Percentiles rank a stretch among this genome's conserved stretches.
Conservation (phyloP, 495 filamentous ascomycete genomes). For the Niebla homalea region DNA sequence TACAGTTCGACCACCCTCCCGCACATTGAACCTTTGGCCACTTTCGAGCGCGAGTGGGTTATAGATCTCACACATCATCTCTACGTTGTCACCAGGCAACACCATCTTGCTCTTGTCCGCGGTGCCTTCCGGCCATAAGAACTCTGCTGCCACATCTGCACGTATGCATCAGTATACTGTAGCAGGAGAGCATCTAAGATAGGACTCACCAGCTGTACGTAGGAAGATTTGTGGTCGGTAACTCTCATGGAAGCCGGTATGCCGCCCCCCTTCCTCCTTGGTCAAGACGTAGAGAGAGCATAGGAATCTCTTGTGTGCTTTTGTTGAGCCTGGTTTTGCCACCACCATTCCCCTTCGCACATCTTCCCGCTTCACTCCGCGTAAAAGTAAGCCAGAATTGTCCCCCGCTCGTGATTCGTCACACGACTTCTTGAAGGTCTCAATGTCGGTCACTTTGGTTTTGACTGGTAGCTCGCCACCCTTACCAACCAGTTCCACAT, state of each 20-base stretch:
- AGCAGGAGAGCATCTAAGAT: neutral
- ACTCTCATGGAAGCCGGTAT: slow-evolving; percentile 84
- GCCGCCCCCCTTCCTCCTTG: slow-evolving; percentile 94
- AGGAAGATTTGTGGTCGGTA: slow-evolving; percentile 94
- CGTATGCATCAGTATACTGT: neutral
- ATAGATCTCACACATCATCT: slow-evolving; percentile 77
- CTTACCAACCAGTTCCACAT: slow-evolving; percentile 89
- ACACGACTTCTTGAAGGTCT: slow-evolving; percentile 98
- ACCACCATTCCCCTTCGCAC: slow-evolving; percentile 88
- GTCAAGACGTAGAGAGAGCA: slow-evolving; percentile 90
- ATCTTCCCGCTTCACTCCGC: slow-evolving; percentile 89
- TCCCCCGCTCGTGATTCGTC: slow-evolving; percentile 88
- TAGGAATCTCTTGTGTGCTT: slow-evolving; percentile 79
- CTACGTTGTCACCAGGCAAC: slow-evolving; percentile 96
- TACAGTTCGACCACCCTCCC: slow-evolving; percentile 43
- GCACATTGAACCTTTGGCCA: slow-evolving; percentile 89
- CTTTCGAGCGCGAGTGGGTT: slow-evolving; percentile 72
- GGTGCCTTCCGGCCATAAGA: slow-evolving; percentile 70
- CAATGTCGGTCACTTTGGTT: slow-evolving; percentile 98
- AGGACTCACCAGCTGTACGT: slow-evolving; percentile 62
- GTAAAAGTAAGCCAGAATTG: slow-evolving; percentile 94
- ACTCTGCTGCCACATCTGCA: slow-evolving; percentile 61
- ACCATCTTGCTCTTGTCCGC: slow-evolving; percentile 61
- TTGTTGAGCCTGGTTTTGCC: slow-evolving; percentile 59
- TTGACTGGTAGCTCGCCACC: slow-evolving; percentile 50